Base-by-base conservation (phyloP, 148 eudicot species). In the Camellia granthamiana region DNA sequence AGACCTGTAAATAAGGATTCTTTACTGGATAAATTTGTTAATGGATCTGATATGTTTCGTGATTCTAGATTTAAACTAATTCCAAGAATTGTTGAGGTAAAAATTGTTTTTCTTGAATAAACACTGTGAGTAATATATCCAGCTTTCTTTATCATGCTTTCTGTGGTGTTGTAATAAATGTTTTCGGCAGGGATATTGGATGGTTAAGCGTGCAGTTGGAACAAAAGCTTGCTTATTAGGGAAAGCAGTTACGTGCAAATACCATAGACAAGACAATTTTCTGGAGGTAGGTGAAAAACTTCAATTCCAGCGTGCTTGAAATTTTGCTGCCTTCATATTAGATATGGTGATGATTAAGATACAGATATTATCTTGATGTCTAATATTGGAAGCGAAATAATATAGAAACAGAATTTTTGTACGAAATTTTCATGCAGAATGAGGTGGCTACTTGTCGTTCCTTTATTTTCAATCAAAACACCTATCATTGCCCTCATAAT, bases 121-220 rank as follows among this genome's bases (percentile, higher is more conserved):
- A 51, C 14, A 74, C 18, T 65, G 13, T 69, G 52, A n/a, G n/a
- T 15, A 63, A 55, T 4, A 23, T 43, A 5, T 12, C 74, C 63
- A 55, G 16, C 23, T 69, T 78, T n/a, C 56, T 51, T 75, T 78
- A 75, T 41, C 7, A 52, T 63, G 55, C 59, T 80, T 74, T 44
- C 18, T 47, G 18, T 63, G 9, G 0, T 79, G 56, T 60, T 81
- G 76, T 75, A 75, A 71, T 61, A 59, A 59, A 67, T 86, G 54
- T 52, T 72, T 58, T 81, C 15, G 18, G 70, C 85, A 97, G 99
- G 99, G 99, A 52, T 97, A 97, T 83, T 97, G 99, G 98, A 97
- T 97, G 99, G 99, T 97, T 23, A 97, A 97, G 83, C 99, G 98
- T 83, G 99, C 99, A 3, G 99, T 97, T 81, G 99, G 99, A 78